Base-by-base conservation (phyloP, 164 flowering plant species). In the grape (Vitis vinifera) region DNA sequence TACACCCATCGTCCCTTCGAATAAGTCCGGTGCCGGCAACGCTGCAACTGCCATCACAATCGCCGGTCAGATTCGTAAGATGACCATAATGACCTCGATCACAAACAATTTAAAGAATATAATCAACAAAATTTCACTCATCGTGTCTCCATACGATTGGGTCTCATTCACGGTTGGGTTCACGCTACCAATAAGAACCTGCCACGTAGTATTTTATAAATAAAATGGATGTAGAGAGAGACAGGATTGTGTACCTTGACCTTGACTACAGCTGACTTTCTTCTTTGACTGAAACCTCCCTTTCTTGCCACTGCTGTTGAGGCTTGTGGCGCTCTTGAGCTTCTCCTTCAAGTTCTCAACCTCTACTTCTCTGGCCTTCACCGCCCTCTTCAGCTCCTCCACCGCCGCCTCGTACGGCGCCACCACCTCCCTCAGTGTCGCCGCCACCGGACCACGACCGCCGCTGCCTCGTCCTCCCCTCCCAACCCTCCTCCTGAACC, bases 381-480 rank as follows among this genome's bases (percentile, higher is more conserved):
- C 88, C 68, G 92, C 94, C 73, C 73, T 81, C 86, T 86, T 92
- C 80, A 93, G 75, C 79, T 93, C 97, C 76, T 86, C 97, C 82
- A 92, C 80, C 72, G 87, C 97, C 71, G 96, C 93, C 82, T 92
- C 97, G 71, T 92, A 94, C 65, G 97, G 97, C 75, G 91, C 95
- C 80, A 88, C 93, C 75, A 82, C 85, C 65, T 87, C 95, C 66
- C 89, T 84, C 77, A 87, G 53, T 65, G 78, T 72, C 68, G 71
- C 86, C 70, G 68, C 77, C 60, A 68, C 83, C 61, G 66, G 16
- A 29, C 59, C 70, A 55, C 53, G 67, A 23, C 27, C 27, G 56
- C 76, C 82, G 31, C 58, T 16, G 19, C 70, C 56, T 58, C 66
- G 48, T 17, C 66, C 65, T 17, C 65, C 65, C 57, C 62, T 66